Conservation (phyloP, 2,329 filamentous ascomycete genomes). For the Phyllosticta paracitricarpa region DNA sequence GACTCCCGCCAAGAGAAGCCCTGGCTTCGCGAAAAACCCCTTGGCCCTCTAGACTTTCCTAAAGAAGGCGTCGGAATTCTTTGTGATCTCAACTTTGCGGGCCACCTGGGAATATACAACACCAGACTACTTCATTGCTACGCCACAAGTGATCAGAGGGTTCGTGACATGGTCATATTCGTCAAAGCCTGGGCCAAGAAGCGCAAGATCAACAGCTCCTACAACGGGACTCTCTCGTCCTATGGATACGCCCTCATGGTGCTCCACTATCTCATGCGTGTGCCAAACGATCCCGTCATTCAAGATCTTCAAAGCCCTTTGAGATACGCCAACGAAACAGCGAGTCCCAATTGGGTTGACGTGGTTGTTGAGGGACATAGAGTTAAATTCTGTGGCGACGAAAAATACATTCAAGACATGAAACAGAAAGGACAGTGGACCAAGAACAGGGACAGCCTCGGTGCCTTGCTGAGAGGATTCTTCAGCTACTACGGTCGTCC, state of each 20-base stretch:
- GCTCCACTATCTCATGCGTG: constrained; percentile 77
- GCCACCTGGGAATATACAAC: constrained; percentile 73
- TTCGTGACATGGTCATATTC: constrained; percentile 70
- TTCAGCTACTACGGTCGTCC: constrained; percentile 75
- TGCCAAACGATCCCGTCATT: constrained; percentile 69
- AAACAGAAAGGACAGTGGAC: constrained; percentile 51
- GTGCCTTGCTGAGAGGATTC: constrained; percentile 67
- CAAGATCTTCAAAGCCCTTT: constrained; percentile 62
- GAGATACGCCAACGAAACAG: neutral
- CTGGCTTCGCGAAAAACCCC: constrained; percentile 38
- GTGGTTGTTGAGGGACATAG: constrained; percentile 53
- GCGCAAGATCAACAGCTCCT: constrained; percentile 76
- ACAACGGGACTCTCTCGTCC: constrained; percentile 75
- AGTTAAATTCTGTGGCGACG: constrained; percentile 70
- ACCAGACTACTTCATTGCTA: constrained; percentile 77
- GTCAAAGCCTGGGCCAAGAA: constrained; percentile 85
- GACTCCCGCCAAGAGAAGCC: constrained; percentile 18
- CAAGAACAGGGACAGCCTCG: constrained; percentile 59
- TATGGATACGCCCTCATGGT: constrained; percentile 93
- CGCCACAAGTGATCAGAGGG: constrained; percentile 65
- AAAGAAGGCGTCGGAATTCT: constrained; percentile 70
- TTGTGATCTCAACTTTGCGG: constrained; percentile 87
- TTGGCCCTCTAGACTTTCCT: constrained; percentile 61
- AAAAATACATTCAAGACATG: constrained; percentile 55
- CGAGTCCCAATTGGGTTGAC: constrained; percentile 16